Percentiles rank a stretch among this genome's conserved stretches.
Evolutionary conservation across 2,329 filamentous ascomycete species (phyloP).

Genomic region (Alternaria conjuncta): DNA sequence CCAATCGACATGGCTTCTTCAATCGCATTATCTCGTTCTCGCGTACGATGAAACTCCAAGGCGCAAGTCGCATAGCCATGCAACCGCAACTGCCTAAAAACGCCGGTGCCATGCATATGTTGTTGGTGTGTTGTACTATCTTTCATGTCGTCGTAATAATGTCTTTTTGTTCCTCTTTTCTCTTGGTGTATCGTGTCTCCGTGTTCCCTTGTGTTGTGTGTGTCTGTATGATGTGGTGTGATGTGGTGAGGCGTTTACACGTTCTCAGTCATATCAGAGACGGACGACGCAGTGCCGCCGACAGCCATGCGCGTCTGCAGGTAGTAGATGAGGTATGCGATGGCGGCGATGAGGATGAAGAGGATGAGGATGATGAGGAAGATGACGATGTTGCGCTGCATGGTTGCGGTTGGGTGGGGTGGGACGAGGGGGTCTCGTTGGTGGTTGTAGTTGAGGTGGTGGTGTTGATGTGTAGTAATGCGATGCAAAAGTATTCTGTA

Average conservation of each 20-base stretch:
- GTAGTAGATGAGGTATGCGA: slow-evolving; percentile 59
- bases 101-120: background rate
- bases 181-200: background rate
- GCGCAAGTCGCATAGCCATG: background rate
- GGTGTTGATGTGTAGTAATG: background rate
- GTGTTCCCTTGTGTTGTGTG: too few species aligned
- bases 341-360: slow-evolving; percentile 57
- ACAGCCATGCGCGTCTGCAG: slow-evolving; percentile 53
- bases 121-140: background rate
- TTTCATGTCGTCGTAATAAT: background rate
- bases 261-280: slow-evolving; percentile 41
- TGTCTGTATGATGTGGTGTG: too few species aligned
- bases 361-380: slow-evolving; percentile 61
- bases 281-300: slow-evolving; percentile 38
- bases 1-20: background rate
- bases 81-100: background rate
- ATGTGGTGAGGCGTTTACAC: background rate
- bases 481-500: background rate
- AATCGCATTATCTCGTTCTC: slow-evolving; percentile 3
- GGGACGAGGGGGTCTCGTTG: background rate
- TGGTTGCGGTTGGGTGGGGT: slow-evolving; percentile 31
- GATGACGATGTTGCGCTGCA: slow-evolving; percentile 61
- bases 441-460: background rate
- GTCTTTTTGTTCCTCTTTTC: background rate
- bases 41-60: background rate